Percentiles rank a stretch among this genome's conserved stretches.
Evolutionary conservation across 2,329 filamentous ascomycete species (phyloP).

Genomic region (Apiospora koreana): DNA sequence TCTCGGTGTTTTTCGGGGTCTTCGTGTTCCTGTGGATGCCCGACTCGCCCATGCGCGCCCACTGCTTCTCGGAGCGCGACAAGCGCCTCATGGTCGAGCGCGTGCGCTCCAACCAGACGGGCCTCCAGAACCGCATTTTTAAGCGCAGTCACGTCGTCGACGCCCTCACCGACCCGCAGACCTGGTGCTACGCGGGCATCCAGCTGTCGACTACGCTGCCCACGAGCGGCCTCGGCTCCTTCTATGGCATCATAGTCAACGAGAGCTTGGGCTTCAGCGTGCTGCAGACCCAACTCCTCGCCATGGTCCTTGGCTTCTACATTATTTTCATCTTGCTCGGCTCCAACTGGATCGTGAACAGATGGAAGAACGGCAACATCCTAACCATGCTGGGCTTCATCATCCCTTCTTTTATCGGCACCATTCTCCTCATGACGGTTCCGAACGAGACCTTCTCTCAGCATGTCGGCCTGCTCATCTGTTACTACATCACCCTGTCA

Average conservation of each 20-base stretch:
- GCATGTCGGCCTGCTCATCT: slow-evolving; percentile 68
- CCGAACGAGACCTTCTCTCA: slow-evolving; percentile 57
- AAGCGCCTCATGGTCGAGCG: slow-evolving; percentile 65
- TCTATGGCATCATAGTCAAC: slow-evolving; percentile 71
- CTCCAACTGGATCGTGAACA: slow-evolving; percentile 69
- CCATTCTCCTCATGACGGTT: slow-evolving; percentile 71
- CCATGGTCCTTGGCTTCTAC: slow-evolving; percentile 74
- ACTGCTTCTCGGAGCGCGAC: slow-evolving; percentile 67
- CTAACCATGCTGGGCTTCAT: slow-evolving; percentile 66
- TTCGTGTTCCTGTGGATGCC: slow-evolving; percentile 67
- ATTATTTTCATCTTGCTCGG: slow-evolving; percentile 70
- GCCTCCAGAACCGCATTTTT: slow-evolving; percentile 56
- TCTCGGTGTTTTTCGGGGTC: slow-evolving; percentile 64
- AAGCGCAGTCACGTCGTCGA: slow-evolving; percentile 48
- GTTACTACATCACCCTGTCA: slow-evolving; percentile 75
- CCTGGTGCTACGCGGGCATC: slow-evolving; percentile 65
- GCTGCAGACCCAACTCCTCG: slow-evolving; percentile 70
- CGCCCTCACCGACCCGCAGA: slow-evolving; percentile 65
- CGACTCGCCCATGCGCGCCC: slow-evolving; percentile 71
- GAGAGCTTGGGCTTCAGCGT: slow-evolving; percentile 64
- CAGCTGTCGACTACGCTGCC: slow-evolving; percentile 73
- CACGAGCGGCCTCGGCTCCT: slow-evolving; percentile 71
- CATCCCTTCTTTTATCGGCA: slow-evolving; percentile 71
- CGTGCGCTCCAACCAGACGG: slow-evolving; percentile 61
- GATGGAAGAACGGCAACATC: slow-evolving; percentile 62